Evolutionary conservation across 148 eudicot species (phyloP).

Genomic region (Persicaria tinctoria): DNA sequence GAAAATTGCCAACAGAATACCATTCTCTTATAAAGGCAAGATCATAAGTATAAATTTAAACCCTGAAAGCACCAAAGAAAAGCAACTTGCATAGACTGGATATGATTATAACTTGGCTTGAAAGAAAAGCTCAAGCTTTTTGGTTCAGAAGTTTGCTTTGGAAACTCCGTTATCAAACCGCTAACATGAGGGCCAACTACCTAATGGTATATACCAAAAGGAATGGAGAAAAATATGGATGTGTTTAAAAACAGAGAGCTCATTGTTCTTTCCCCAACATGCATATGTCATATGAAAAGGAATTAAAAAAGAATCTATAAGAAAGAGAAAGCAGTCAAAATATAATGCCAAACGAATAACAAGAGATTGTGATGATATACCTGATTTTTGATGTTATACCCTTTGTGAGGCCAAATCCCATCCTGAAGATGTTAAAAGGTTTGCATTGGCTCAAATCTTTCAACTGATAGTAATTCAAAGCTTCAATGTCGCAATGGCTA

Average conservation of each 20-base stretch:
- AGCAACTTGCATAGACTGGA: slow-evolving; percentile 8
- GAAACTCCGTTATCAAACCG: slow-evolving; percentile 21
- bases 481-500: not conserved
- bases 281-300: slow-evolving; percentile 11
- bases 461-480: slow-evolving; percentile 26
- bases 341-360: slow-evolving; percentile 5
- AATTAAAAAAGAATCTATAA: not conserved
- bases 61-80: not conserved
- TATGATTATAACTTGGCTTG: slow-evolving; percentile 31
- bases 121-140: slow-evolving; percentile 14
- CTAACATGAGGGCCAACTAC: slow-evolving; percentile 58
- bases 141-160: slow-evolving; percentile 18
- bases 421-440: slow-evolving; percentile 42
- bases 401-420: slow-evolving; percentile 55
- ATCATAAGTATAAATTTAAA: not conserved
- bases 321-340: not conserved
- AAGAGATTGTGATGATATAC: slow-evolving; percentile 16
- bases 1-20: not conserved
- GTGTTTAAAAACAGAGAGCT: slow-evolving; percentile 49
- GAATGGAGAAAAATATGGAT: slow-evolving; percentile 59
- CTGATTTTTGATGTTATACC: slow-evolving; percentile 18
- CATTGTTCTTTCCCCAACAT: slow-evolving; percentile 83
- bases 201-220: slow-evolving; percentile 46
- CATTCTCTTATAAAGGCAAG: not conserved
- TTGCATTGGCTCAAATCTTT: slow-evolving; percentile 31